Base-by-base conservation (phyloP, 805 yeast genomes). In the Yarrowia deformans region DNA sequence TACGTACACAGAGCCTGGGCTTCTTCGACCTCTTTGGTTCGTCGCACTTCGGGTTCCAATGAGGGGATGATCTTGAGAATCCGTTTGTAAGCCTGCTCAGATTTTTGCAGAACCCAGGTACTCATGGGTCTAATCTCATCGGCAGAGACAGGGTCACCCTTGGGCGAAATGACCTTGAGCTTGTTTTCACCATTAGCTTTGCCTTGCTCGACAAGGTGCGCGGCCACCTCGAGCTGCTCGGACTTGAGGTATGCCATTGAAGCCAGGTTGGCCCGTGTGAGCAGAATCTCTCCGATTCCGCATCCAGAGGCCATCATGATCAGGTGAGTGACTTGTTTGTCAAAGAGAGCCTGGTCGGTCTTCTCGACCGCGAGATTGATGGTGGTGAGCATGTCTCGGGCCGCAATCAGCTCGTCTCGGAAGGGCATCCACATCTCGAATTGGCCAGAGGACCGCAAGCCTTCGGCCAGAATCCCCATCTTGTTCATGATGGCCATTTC, bases 1-100 rank as follows among this genome's bases (percentile, higher is more conserved):
- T 90, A 93, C 0, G 92, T 87, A 0, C 97, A 87, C 76, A 93
- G 81, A 0, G 96, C 95, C 50, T 90, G 87, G 0, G 90, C 86
- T 71, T 90, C 91, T 39, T 85, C 83, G 13, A 89, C 78, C 49
- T 80, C 79, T 12, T 77, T 76, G 60, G 82, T 84, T 16, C 79
- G 75, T 56, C 81, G 75, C 14, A 75, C 48, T 67, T 72, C 70
- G 37, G 80, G 74, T 1, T 82, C 81, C 29, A 84, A 73, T 50
- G 80, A 78, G 70, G 82, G 82, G 1, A 84, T 77, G 48, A 81
- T 81, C 9, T 76, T 77, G 18, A 84, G 72, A 16, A 84, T 82
- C 9, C 81, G 78, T 56, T 82, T 80, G 70, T 82, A 84, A 73
- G 29, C 29, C 29, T 23, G 29, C 29, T 23, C 29, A 4, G 29